phyloP scores from a whole-genome alignment of 495 filamentous ascomycete species.

The Terfezia boudieri region DNA sequence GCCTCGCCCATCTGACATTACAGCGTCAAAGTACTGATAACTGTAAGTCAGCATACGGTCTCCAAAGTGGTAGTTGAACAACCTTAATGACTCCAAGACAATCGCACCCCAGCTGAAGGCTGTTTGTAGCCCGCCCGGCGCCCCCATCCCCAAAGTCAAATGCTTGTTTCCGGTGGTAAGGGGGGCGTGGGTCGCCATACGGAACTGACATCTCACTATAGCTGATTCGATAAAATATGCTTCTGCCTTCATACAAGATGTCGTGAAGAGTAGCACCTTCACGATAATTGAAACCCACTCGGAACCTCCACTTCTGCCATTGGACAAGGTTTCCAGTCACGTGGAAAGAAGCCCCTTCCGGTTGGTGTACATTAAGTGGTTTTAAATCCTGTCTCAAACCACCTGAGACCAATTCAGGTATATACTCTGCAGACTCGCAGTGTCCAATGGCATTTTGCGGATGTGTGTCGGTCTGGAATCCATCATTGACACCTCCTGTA shows the following conservation, averaged over 20 bases:
- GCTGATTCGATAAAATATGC: conserved; percentile 44
- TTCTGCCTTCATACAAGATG: conserved; percentile 44
- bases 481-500: conserved; percentile 28
- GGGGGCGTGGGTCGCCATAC: conserved; percentile 38
- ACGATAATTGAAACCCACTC: conserved; percentile 40
- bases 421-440: conserved; percentile 27
- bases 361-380: conserved; percentile 29
- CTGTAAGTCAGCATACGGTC: conserved; percentile 1
- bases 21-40: conserved; percentile 35
- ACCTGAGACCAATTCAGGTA: conserved; percentile 28
- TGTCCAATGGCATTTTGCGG: conserved; percentile 25
- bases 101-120: conserved; percentile 43
- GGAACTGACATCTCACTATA: conserved; percentile 59
- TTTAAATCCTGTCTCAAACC: conserved; percentile 29
- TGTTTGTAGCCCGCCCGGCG: conserved; percentile 43
- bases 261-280: conserved; percentile 44
- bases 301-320: conserved; percentile 50
- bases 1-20: conserved; percentile 33
- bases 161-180: conserved; percentile 44
- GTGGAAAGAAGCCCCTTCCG: conserved; percentile 30
- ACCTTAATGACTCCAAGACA: conserved; percentile 39
- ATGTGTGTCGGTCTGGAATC: conserved; percentile 20
- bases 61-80: neutral
- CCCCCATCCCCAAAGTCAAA: conserved; percentile 50
- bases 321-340: conserved; percentile 29